Conservation (phyloP, 1,139 yeast genomes). For the Geotrichum aggregatum region DNA sequence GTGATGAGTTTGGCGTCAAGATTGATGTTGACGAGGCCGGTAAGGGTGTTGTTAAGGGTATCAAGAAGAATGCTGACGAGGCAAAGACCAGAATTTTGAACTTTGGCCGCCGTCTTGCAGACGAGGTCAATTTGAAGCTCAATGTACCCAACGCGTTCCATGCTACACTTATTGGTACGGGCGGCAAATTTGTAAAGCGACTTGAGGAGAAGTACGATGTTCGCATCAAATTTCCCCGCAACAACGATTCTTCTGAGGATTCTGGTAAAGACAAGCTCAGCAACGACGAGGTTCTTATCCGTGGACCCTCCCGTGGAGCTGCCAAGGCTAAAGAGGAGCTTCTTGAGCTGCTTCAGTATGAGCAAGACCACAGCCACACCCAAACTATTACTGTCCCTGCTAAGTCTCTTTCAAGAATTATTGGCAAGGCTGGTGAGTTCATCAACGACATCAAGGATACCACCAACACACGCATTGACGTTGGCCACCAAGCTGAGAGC, state of each 20-base stretch:
- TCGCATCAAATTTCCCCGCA: constrained; percentile 66
- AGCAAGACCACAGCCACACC: constrained; percentile 77
- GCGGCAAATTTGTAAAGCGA: constrained; percentile 76
- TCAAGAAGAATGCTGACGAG: constrained; percentile 72
- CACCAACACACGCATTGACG: constrained; percentile 70
- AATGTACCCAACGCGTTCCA: constrained; percentile 75
- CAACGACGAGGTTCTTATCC: constrained; percentile 65
- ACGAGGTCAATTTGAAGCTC: constrained; percentile 63
- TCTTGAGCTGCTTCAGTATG: constrained; percentile 77
- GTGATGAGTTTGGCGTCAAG: constrained; percentile 74
- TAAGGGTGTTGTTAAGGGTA: constrained; percentile 63
- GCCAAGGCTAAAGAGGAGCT: constrained; percentile 82
- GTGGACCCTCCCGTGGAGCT: constrained; percentile 91
- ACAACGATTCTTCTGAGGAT: constrained; percentile 28
- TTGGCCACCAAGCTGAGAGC: constrained; percentile 45
- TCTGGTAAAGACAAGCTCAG: constrained; percentile 34
- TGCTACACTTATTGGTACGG: constrained; percentile 77
- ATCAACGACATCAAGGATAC: constrained; percentile 81
- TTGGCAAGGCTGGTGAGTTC: constrained; percentile 84
- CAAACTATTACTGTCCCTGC: constrained; percentile 62
- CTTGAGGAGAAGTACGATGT: constrained; percentile 88
- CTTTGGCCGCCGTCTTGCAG: constrained; percentile 74
- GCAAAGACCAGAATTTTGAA: constrained; percentile 58
- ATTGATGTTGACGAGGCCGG: constrained; percentile 66
- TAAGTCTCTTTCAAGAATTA: constrained; percentile 72